Conservation (phyloP, 805 yeast genomes). For the Metschnikowia kofuensis region DNA sequence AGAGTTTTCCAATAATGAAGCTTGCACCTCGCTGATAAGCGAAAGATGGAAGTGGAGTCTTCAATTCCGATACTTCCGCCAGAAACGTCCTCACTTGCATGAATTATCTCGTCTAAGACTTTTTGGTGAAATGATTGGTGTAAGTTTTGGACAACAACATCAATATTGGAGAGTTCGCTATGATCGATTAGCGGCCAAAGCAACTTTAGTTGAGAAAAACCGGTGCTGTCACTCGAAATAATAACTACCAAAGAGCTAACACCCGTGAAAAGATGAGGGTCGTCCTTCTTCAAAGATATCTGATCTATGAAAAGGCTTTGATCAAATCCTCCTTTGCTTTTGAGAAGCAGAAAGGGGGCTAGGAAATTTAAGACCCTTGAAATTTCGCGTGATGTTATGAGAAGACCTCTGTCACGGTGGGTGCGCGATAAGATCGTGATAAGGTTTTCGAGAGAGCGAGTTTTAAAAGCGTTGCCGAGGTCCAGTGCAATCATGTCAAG, state of each 20-base stretch:
- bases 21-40: constrained; percentile 40
- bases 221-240: constrained; percentile 3
- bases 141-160: constrained; percentile 35
- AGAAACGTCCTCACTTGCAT: constrained; percentile 15
- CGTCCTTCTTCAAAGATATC: constrained; percentile 1
- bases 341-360: constrained; percentile 53
- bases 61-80: constrained; percentile 12
- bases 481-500: neutral
- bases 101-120: constrained; percentile 24
- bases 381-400: constrained; percentile 44
- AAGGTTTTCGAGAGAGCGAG: constrained; percentile 20
- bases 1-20: constrained; percentile 44
- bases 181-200: constrained; percentile 9
- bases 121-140: constrained; percentile 31
- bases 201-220: constrained; percentile 5
- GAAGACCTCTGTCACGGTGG: constrained; percentile 23
- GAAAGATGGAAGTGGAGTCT: constrained; percentile 8
- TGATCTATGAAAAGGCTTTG: constrained; percentile 14
- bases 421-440: constrained; percentile 21
- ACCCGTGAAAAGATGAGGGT: neutral
- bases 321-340: constrained; percentile 46
- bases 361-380: constrained; percentile 51
- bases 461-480: constrained; percentile 16
- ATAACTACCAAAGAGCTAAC: constrained; percentile 9
- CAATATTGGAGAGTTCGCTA: constrained; percentile 16